A percentile compares a stretch with the other conserved stretches of the same genome.
phyloP scores from a whole-genome alignment of 1,284 basidiomycete species.

The Ganoderma boninense region DNA sequence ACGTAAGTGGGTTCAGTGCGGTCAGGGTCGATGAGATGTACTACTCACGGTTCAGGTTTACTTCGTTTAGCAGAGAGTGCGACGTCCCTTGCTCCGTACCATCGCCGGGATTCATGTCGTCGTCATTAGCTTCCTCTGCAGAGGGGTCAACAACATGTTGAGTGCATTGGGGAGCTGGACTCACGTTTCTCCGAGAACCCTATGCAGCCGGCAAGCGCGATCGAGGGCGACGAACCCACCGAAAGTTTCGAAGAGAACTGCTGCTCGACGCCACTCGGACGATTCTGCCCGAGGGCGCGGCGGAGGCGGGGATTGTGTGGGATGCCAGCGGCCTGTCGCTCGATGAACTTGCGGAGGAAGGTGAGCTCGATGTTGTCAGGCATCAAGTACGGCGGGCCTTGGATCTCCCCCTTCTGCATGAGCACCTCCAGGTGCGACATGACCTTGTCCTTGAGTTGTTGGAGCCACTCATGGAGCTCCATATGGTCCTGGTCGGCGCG shows the following conservation, averaged over 20 bases:
- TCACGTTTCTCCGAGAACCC: slow-evolving; percentile 31
- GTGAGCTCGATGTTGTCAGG: slow-evolving; percentile 77
- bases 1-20: not conserved
- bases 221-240: slow-evolving; percentile 34
- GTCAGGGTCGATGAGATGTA: not conserved
- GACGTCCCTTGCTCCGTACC: slow-evolving; percentile 27
- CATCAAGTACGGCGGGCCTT: slow-evolving; percentile 81
- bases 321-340: slow-evolving; percentile 72
- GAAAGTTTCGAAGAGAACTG: slow-evolving; percentile 33
- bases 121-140: slow-evolving; percentile 22
- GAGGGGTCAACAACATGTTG: slow-evolving; percentile 5
- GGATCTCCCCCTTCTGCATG: slow-evolving; percentile 86
- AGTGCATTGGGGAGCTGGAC: not conserved
- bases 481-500: slow-evolving; percentile 85
- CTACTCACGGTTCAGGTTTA: slow-evolving; percentile 32
- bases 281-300: slow-evolving; percentile 41
- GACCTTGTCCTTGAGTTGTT: slow-evolving; percentile 84
- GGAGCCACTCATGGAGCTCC: slow-evolving; percentile 85
- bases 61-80: slow-evolving; percentile 35
- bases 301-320: slow-evolving; percentile 82
- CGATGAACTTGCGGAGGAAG: slow-evolving; percentile 82
- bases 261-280: slow-evolving; percentile 32
- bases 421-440: slow-evolving; percentile 84
- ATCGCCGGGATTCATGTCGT: slow-evolving; percentile 28
- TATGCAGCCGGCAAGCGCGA: slow-evolving; percentile 32